Percentiles rank a stretch among this genome's conserved stretches.
phyloP scores from a whole-genome alignment of 1,139 yeast genomes.

The Yamadazyma diospyri region DNA sequence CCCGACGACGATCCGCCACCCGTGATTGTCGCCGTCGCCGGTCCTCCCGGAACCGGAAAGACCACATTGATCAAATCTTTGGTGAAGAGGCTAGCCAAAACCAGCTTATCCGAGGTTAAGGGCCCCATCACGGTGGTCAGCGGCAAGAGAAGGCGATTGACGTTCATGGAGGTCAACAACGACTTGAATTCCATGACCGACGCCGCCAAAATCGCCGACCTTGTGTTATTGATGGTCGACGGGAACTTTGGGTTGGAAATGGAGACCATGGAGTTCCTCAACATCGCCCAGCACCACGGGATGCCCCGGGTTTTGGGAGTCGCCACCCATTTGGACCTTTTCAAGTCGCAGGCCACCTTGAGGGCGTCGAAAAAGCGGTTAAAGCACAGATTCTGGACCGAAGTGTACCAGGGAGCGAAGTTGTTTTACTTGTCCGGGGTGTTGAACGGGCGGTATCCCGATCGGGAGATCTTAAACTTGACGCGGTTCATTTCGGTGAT shows the following conservation, averaged over 20 bases:
- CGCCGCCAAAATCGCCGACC: slow-evolving; percentile 91
- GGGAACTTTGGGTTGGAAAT: slow-evolving; percentile 98
- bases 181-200: slow-evolving; percentile 96
- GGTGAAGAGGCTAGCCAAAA: slow-evolving; percentile 86
- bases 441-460: slow-evolving; percentile 95
- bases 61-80: slow-evolving; percentile 88
- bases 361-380: slow-evolving; percentile 89
- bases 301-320: slow-evolving; percentile 97
- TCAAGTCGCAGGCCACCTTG: slow-evolving; percentile 84
- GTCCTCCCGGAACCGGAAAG: slow-evolving; percentile 99
- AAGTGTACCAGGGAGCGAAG: slow-evolving; percentile 97
- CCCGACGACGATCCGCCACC: slow-evolving; percentile 99
- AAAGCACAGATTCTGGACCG: slow-evolving; percentile 97
- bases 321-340: slow-evolving; percentile 91
- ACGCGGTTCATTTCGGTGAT: slow-evolving; percentile 92
- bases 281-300: slow-evolving; percentile 96
- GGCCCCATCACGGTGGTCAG: slow-evolving; percentile 99
- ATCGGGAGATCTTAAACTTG: slow-evolving; percentile 87
- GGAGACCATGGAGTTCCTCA: slow-evolving; percentile 99
- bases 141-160: slow-evolving; percentile 89
- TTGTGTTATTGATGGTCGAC: slow-evolving; percentile 84
- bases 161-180: slow-evolving; percentile 89
- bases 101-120: slow-evolving; percentile 76
- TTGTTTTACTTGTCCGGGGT: slow-evolving; percentile 93
- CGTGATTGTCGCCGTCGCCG: slow-evolving; percentile 91